Conservation (phyloP, 441 rosid genomes). For the Populus trichocarpa region DNA sequence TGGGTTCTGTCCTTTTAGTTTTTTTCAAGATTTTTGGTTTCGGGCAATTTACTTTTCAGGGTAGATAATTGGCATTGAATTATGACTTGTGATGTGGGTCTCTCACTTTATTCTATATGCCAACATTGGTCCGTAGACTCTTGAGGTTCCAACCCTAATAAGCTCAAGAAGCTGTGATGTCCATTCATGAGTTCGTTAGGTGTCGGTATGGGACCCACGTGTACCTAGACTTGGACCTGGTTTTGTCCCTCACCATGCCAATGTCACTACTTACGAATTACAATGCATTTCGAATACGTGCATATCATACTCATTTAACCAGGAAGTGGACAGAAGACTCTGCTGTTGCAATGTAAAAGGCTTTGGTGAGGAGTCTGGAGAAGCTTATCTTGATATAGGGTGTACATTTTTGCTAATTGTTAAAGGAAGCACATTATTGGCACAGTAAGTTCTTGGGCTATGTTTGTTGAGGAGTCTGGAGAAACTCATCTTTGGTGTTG, state of each 20-base stretch:
- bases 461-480: background rate
- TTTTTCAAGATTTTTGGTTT: background rate
- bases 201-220: slow-evolving; percentile 24
- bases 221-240: background rate
- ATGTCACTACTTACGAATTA: background rate
- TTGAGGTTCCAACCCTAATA: background rate
- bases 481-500: background rate
- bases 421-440: background rate
- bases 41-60: background rate
- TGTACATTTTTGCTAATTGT: background rate
- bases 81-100: background rate
- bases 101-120: background rate
- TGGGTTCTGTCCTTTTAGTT: background rate
- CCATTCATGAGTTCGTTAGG: background rate
- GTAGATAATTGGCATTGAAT: background rate
- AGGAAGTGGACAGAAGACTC: background rate
- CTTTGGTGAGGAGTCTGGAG: background rate
- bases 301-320: background rate
- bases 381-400: background rate
- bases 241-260: background rate
- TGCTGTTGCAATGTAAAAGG: background rate
- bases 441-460: background rate
- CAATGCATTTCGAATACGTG: slow-evolving; percentile 9
- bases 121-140: background rate
- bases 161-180: slow-evolving; percentile 8